Evolutionary conservation across 73 alveolate species (phyloP).

Genomic region (Halteria grandinella): DNA sequence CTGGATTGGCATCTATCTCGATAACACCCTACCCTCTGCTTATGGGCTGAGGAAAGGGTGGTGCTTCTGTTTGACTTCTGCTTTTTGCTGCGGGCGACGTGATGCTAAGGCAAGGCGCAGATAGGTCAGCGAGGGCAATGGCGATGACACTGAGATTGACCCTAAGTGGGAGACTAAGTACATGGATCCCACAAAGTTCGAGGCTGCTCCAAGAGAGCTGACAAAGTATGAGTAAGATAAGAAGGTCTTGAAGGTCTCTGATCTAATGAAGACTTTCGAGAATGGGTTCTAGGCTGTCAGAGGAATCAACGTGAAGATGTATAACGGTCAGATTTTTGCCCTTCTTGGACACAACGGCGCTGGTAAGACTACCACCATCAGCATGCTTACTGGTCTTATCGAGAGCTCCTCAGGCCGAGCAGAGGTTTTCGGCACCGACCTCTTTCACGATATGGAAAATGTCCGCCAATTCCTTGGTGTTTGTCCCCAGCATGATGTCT

Average conservation of each 20-base stretch:
- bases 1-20: conserved; percentile 43
- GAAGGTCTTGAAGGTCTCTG: conserved; percentile 47
- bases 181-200: conserved; percentile 1
- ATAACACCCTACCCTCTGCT: conserved; percentile 75
- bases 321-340: conserved; percentile 87
- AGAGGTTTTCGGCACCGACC: conserved; percentile 44
- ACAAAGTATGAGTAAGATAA: conserved; percentile 29
- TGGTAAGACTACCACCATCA: conserved; percentile 85
- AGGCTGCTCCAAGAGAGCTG: background rate
- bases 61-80: conserved; percentile 68
- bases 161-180: background rate
- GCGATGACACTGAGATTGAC: background rate
- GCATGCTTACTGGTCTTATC: conserved; percentile 79
- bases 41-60: conserved; percentile 81
- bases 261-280: conserved; percentile 68
- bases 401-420: conserved; percentile 64
- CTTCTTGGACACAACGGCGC: conserved; percentile 92
- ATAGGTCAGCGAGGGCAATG: conserved; percentile 29
- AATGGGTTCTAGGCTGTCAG: conserved; percentile 80
- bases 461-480: conserved; percentile 85
- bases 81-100: conserved; percentile 39
- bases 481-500: conserved; percentile 94
- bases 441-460: conserved; percentile 56
- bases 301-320: conserved; percentile 75
- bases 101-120: too few relatives aligned